A percentile compares a stretch with the other conserved stretches of the same genome.
phyloP scores from a whole-genome alignment of 1,139 yeast genomes.

The Geotrichum phurueaensis region DNA sequence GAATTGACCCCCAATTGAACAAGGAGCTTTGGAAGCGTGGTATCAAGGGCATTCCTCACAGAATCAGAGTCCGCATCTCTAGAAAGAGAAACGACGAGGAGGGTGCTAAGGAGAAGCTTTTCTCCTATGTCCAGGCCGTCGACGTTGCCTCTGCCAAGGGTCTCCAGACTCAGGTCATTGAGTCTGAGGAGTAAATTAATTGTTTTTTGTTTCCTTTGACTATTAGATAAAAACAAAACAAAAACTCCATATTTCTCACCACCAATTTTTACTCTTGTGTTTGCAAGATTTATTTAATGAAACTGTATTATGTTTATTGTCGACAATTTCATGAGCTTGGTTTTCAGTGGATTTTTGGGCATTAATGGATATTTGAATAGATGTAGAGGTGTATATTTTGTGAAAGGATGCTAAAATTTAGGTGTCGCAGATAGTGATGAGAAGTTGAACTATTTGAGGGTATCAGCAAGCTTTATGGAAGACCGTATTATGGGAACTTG shows the following conservation, averaged over 20 bases:
- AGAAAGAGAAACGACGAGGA: conserved; percentile 99
- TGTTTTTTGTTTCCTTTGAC: not conserved
- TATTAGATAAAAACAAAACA: not conserved
- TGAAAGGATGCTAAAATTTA: not conserved
- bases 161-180: conserved; percentile 95
- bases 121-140: conserved; percentile 97
- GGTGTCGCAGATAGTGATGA: not conserved
- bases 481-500: too few relatives aligned
- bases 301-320: not conserved
- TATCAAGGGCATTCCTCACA: conserved; percentile 97
- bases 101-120: conserved; percentile 97
- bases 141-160: conserved; percentile 93
- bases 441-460: not conserved
- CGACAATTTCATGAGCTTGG: not conserved
- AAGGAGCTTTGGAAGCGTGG: conserved; percentile 99
- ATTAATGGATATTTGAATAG: not conserved
- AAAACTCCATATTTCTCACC: not conserved
- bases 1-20: conserved; percentile 98
- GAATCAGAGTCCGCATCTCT: conserved; percentile 97
- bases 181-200: conserved; percentile 40
- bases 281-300: not conserved
- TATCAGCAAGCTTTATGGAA: not conserved
- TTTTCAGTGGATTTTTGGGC: not conserved
- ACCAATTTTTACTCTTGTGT: not conserved
- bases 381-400: not conserved